phyloP scores from a whole-genome alignment of 164 flowering plant species.

The Berberis vulgaris region DNA sequence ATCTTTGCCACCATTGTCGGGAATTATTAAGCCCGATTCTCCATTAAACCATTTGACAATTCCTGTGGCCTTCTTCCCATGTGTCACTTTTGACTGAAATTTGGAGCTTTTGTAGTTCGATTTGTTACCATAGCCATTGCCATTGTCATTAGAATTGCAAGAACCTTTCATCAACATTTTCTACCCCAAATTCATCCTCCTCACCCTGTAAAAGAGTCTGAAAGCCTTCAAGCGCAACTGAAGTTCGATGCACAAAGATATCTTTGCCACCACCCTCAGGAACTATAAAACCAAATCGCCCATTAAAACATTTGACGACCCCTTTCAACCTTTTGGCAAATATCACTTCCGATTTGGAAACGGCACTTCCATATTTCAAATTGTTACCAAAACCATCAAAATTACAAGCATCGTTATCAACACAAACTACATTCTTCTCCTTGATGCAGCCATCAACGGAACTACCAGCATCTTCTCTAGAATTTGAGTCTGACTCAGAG shows the following conservation, averaged over 20 bases:
- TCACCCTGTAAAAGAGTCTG: neutral
- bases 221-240: neutral
- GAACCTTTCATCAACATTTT: neutral
- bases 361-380: neutral
- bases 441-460: neutral
- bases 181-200: neutral
- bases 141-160: too few species aligned
- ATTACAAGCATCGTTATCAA: neutral
- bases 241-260: neutral
- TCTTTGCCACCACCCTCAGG: neutral
- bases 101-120: too few species aligned
- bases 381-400: neutral
- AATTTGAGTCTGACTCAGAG: too few species aligned
- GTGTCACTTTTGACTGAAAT: too few species aligned
- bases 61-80: too few species aligned
- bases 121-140: too few species aligned
- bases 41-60: too few species aligned
- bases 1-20: too few species aligned
- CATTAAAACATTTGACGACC: neutral
- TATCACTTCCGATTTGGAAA: neutral
- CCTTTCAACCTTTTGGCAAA: neutral
- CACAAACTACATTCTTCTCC: neutral
- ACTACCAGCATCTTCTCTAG: neutral
- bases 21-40: too few species aligned
- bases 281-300: neutral